Evolutionary conservation across 257 asterid species (phyloP).

Genomic region (Orobanche coerulescens): DNA sequence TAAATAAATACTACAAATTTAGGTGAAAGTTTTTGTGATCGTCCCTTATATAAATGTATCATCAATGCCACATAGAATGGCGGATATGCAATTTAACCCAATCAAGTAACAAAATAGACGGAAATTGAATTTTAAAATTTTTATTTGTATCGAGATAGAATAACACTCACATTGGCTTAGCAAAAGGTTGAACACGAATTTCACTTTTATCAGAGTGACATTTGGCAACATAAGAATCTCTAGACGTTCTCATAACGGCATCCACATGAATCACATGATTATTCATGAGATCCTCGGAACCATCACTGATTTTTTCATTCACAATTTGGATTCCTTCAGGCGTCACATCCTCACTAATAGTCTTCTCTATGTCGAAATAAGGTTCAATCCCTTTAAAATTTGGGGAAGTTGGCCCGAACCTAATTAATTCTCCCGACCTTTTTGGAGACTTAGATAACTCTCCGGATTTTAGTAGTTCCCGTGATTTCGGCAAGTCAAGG

Average conservation of each 20-base stretch:
- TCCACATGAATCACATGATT: background rate
- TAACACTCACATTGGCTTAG: conserved; percentile 35
- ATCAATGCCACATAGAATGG: background rate
- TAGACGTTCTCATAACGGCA: conserved; percentile 11
- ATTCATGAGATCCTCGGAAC: conserved; percentile 20
- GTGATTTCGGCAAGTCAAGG: conserved; percentile 25
- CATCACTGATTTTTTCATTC: conserved; percentile 14
- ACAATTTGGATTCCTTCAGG: conserved; percentile 9
- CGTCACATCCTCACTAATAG: conserved; percentile 11
- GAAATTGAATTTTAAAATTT: background rate
- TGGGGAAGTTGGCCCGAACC: conserved; percentile 15
- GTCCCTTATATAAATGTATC: background rate
- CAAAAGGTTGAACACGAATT: conserved; percentile 16
- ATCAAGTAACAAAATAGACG: background rate
- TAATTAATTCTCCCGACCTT: conserved; percentile 12
- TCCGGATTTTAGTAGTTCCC: conserved; percentile 21
- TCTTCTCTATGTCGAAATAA: conserved; percentile 10
- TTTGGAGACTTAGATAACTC: conserved; percentile 5
- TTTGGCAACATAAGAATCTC: conserved; percentile 18
- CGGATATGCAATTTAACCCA: conserved; percentile 8
- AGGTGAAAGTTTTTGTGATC: too few relatives aligned
- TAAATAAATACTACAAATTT: too few relatives aligned
- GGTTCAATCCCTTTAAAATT: conserved; percentile 19
- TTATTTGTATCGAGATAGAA: conserved; percentile 15
- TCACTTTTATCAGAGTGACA: conserved; percentile 20